Base-by-base conservation (phyloP, 2,329 filamentous ascomycete species). In the Claviceps fusiformis region DNA sequence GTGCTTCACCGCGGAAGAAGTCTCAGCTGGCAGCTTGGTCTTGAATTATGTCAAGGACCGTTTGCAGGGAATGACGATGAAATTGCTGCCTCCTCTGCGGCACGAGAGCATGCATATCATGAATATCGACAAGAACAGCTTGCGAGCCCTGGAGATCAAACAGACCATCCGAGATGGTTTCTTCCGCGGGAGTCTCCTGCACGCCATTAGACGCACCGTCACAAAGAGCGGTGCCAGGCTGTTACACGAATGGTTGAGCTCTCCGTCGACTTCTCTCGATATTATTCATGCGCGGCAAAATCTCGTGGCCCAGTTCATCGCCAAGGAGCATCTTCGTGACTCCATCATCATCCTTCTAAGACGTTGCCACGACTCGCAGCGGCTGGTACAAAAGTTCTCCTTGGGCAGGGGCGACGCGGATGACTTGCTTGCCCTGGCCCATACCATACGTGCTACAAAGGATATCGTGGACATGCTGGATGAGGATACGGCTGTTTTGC, bases 301-400 rank as follows among this genome's bases (percentile, higher is more conserved):
- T 62, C 76, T 97, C 0, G 90, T 96, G 4, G 79, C 86, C 24
- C 78, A 82, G 48, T 87, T 97, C 66, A 74, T 92, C 5, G 71
- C 79, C 1, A 73, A 86, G 56, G 74, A 79, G 24, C 72, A 82
- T 45, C 75, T 96, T 6, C 81, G 87, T 46, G 87, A 95, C 60
- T 76, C 81, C 47, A 72, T 95, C 29, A 73, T 82, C 1, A 67
- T 80, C 17, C 74, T 95, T 3, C 75, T 98, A 2, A 81, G 82
- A 58, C 79, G 82, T 29, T 92, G 85, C 53, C 85, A 89, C 62
- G 93, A 98, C 70, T 89, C 89, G 2, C 86, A 95, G 64, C 86
- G 93, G 1, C 75, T 98, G 3, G 83, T 95, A 1, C 93, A 97
- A 64, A 96, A 93, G 66, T 97, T 98, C 67, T 87, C 92, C 0